A percentile compares a stretch with the other conserved stretches of the same genome.
These are phyloP conservation scores for Acacia melanoxylon DNA, from an alignment of 306 rosid species.

Conservation along the genomic window DNA sequence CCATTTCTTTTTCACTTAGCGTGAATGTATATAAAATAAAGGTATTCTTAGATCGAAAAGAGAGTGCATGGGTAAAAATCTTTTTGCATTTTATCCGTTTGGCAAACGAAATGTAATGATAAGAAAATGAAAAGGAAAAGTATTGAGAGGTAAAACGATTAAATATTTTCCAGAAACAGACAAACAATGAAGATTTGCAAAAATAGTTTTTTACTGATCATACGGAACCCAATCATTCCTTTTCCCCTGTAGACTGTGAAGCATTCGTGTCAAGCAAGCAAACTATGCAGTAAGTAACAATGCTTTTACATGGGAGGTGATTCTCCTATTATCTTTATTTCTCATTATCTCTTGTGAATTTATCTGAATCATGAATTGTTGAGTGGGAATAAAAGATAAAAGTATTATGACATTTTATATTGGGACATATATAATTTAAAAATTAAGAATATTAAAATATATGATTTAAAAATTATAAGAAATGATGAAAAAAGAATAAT, in stretches of 20 bases:
- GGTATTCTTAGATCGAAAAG: no score
- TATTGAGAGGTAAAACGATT: background rate
- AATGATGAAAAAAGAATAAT: no score
- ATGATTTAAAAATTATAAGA: no score
- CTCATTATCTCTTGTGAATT: no score
- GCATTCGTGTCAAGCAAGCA: background rate
- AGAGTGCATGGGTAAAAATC: no score
- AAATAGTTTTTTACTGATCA: background rate
- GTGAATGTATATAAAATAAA: no score
- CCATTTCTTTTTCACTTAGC: background rate
- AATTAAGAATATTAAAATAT: no score
- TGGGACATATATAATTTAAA: no score
- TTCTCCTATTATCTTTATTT: no score
- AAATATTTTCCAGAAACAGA: background rate
- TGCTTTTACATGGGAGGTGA: background rate
- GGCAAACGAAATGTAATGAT: background rate
- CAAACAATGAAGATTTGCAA: background rate
- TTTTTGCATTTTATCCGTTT: background rate
- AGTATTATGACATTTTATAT: no score
- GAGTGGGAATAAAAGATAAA: no score
- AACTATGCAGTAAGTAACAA: background rate
- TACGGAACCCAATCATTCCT: background rate
- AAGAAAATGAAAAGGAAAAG: background rate
- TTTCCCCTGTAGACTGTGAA: background rate
- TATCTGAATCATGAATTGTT: no score